Conservation (phyloP, 495 filamentous ascomycete genomes). For the Platismatia glauca region DNA sequence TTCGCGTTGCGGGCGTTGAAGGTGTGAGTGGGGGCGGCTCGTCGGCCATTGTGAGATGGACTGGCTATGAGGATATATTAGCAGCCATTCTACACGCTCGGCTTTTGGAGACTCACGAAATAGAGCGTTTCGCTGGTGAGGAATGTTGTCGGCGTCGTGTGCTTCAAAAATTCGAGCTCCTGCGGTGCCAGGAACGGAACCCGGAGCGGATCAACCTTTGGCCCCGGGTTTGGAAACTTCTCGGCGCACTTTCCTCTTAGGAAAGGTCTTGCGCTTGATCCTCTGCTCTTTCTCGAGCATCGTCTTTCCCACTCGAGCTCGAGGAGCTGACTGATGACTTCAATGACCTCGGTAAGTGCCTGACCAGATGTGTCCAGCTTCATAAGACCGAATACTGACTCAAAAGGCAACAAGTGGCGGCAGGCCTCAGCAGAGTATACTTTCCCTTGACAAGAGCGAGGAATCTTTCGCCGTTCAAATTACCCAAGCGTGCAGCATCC, state of each 20-base stretch:
- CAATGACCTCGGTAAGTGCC: slow-evolving; percentile 5
- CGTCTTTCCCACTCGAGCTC: not conserved
- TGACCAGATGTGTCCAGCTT: not conserved
- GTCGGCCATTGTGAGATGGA: slow-evolving; percentile 45
- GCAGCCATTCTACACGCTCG: not conserved
- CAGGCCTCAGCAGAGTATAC: slow-evolving; percentile 39
- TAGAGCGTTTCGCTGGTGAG: not conserved
- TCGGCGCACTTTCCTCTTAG: slow-evolving; percentile 7
- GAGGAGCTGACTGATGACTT: not conserved
- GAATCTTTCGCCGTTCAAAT: slow-evolving; percentile 35
- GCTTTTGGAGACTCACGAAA: not conserved
- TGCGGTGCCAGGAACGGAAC: not conserved
- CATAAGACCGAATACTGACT: not conserved
- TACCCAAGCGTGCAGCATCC: slow-evolving; percentile 40
- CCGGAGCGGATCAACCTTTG: slow-evolving; percentile 9
- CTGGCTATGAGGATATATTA: not conserved
- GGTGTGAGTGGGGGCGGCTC: slow-evolving; percentile 41
- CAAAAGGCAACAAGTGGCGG: slow-evolving; percentile 5
- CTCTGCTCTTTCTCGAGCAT: not conserved
- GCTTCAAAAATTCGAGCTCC: slow-evolving; percentile 8
- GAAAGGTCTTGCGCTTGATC: not conserved
- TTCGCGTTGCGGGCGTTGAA: slow-evolving; percentile 36
- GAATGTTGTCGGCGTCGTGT: slow-evolving; percentile 5
- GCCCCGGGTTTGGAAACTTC: not conserved
- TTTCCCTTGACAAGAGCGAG: slow-evolving; percentile 43